Percentiles rank a stretch among this genome's conserved stretches.
Conservation (phyloP, 257 asterid genomes). For the Buddleja alternifolia region DNA sequence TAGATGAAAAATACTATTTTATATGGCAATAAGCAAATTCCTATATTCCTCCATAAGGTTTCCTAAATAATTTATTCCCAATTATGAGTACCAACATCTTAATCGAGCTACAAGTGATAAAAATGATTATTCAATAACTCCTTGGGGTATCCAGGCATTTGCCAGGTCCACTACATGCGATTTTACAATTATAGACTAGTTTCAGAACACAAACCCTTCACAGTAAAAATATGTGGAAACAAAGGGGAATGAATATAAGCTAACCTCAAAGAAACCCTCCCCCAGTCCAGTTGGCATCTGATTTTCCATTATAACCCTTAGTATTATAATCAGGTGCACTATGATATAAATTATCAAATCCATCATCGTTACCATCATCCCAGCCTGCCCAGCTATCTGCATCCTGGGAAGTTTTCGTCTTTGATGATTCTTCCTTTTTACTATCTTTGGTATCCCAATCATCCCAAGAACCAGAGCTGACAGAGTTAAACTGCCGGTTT, state of each 20-base stretch:
- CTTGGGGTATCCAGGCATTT: constrained; percentile 34
- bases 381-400: constrained; percentile 93
- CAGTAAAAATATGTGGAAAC: too few species aligned
- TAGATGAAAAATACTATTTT: too few species aligned
- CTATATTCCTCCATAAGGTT: too few species aligned
- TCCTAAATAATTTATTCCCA: too few species aligned
- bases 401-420: constrained; percentile 45
- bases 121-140: too few species aligned
- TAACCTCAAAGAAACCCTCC: constrained; percentile 83
- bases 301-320: constrained; percentile 54
- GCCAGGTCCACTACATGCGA: constrained; percentile 38
- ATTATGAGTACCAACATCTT: too few species aligned
- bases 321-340: constrained; percentile 52
- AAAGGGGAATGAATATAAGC: too few species aligned
- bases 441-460: constrained; percentile 73
- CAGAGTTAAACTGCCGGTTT: constrained; percentile 43
- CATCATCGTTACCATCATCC: constrained; percentile 90
- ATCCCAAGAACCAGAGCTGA: constrained; percentile 69
- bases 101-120: too few species aligned
- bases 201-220: constrained; percentile 40
- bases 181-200: constrained; percentile 50
- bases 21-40: too few species aligned
- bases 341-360: constrained; percentile 46
- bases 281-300: constrained; percentile 67
- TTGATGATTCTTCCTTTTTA: constrained; percentile 48